These are phyloP conservation scores for Pseudotulostoma volvatum DNA, from an alignment of 495 filamentous ascomycete species.

Conservation along the genomic window DNA sequence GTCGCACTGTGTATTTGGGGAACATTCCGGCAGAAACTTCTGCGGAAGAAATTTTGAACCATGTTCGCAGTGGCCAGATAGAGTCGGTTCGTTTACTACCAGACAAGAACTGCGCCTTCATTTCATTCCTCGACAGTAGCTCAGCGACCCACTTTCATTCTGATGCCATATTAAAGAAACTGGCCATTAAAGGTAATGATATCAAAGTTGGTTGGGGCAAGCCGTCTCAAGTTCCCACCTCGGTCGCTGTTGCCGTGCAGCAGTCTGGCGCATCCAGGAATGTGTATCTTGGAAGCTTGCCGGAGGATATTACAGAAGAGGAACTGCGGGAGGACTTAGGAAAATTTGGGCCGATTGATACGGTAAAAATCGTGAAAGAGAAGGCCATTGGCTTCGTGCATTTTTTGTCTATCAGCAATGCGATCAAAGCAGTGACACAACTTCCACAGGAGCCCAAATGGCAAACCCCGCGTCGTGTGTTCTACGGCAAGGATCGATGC, in stretches of 20 bases:
- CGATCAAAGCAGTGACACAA: conserved; percentile 96
- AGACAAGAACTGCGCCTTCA: conserved; percentile 99
- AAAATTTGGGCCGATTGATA: conserved; percentile 94
- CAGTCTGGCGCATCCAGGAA: conserved; percentile 97
- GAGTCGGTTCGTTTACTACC: conserved; percentile 90
- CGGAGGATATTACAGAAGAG: conserved; percentile 79
- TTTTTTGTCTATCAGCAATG: conserved; percentile 92
- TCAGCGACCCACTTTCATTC: conserved; percentile 98
- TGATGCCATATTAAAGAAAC: conserved; percentile 97
- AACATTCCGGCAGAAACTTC: conserved; percentile 98
- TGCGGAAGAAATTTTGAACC: conserved; percentile 92
- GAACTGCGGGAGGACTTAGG: conserved; percentile 88
- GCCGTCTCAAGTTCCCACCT: conserved; percentile 93
- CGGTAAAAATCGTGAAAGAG: conserved; percentile 93
- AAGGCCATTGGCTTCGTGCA: conserved; percentile 98
- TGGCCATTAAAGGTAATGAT: conserved; percentile 93
- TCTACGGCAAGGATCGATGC: conserved; percentile 96
- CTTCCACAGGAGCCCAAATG: conserved; percentile 92
- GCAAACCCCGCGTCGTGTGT: conserved; percentile 87
- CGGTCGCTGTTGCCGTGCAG: conserved; percentile 88
- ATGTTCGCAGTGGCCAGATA: conserved; percentile 94
- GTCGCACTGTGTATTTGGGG: conserved; percentile 89
- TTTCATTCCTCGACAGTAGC: conserved; percentile 92
- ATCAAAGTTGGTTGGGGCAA: conserved; percentile 99
- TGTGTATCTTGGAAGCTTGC: conserved; percentile 87